Conservation (phyloP, 352 stramenopile species). For the Phytophthora cactorum region DNA sequence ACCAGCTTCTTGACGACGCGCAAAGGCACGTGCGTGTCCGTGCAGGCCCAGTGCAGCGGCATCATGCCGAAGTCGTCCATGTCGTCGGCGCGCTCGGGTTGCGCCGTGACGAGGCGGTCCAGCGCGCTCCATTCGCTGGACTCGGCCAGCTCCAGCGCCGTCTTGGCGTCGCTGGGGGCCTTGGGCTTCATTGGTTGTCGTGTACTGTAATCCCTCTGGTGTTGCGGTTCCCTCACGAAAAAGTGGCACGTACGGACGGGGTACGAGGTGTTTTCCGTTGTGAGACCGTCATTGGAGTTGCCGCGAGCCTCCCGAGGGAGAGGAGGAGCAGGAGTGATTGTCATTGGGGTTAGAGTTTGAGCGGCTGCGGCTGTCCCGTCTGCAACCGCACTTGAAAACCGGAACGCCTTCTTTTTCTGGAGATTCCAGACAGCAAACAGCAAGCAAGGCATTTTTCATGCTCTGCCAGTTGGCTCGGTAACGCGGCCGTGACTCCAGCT, state of each 20-base stretch:
- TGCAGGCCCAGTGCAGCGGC: conserved; percentile 87
- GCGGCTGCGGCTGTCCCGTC: conserved; percentile 26
- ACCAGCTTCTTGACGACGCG: conserved; percentile 72
- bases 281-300: conserved; percentile 34
- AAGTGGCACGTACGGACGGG: conserved; percentile 4
- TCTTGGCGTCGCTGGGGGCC: conserved; percentile 32
- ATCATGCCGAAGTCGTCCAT: conserved; percentile 90
- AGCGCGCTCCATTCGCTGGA: conserved; percentile 72
- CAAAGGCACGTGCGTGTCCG: conserved; percentile 68
- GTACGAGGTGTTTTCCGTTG: conserved; percentile 31
- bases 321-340: conserved; percentile 27
- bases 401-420: conserved; percentile 22
- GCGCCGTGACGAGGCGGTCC: conserved; percentile 56
- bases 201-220: neutral
- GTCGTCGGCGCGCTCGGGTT: conserved; percentile 67
- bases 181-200: conserved; percentile 34
- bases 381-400: conserved; percentile 15
- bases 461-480: neutral
- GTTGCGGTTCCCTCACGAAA: neutral
- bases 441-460: neutral
- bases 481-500: conserved; percentile 13
- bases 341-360: neutral
- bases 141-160: conserved; percentile 79
- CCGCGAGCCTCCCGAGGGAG: conserved; percentile 10
- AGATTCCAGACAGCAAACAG: neutral